Conservation (phyloP, 225 moss, liverwort and hornwort species). For the Physcomitrellopsis africana region DNA sequence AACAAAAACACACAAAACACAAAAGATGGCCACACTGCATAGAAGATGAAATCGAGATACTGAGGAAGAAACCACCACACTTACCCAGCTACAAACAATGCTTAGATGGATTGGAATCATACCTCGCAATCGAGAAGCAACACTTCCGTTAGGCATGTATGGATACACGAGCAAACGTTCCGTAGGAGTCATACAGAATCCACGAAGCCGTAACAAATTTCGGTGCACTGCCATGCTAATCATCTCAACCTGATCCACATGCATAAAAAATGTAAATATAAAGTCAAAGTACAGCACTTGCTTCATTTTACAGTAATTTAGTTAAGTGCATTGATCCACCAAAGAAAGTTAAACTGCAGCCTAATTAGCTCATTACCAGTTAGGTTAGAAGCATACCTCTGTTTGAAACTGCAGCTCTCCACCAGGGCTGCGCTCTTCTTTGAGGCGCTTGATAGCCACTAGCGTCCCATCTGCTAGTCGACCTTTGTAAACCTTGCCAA, state of each 20-base stretch:
- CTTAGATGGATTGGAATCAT: slow-evolving; percentile 10
- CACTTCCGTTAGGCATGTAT: slow-evolving; percentile 85
- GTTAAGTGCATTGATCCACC: too few relatives aligned
- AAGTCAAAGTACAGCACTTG: background rate
- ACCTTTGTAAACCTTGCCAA: slow-evolving; percentile 84
- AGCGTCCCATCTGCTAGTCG: slow-evolving; percentile 70
- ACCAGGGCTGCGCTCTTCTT: slow-evolving; percentile 80
- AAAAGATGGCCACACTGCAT: too few relatives aligned
- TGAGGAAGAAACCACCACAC: too few relatives aligned
- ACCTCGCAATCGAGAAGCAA: slow-evolving; percentile 75
- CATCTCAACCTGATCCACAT: slow-evolving; percentile 62
- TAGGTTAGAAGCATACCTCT: slow-evolving; percentile 39
- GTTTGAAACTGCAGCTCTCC: slow-evolving; percentile 82
- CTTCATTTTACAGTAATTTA: too few relatives aligned
- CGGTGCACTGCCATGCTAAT: slow-evolving; percentile 89
- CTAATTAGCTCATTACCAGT: background rate
- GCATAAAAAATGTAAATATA: background rate
- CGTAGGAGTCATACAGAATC: slow-evolving; percentile 75
- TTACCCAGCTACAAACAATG: too few relatives aligned
- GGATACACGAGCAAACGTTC: slow-evolving; percentile 80
- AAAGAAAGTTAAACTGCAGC: too few relatives aligned
- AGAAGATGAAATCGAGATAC: too few relatives aligned
- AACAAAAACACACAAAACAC: too few relatives aligned
- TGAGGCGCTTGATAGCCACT: slow-evolving; percentile 79
- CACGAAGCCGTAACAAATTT: slow-evolving; percentile 69